Base-by-base conservation (phyloP, 2,329 filamentous ascomycete species). In the Oidium heveae region DNA sequence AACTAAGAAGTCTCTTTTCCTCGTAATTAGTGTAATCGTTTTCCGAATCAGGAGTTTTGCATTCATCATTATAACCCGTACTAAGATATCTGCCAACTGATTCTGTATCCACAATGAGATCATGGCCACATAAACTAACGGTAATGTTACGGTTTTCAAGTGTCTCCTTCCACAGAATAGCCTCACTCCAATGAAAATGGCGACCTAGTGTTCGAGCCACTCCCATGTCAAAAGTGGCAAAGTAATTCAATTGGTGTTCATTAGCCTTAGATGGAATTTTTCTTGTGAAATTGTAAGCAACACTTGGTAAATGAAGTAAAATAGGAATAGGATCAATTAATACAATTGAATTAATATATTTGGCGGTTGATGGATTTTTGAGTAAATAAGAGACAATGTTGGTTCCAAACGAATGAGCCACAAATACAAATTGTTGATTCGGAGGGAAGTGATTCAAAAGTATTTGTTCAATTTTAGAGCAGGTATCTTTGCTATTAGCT, bases 171-270 rank as follows among this genome's bases (percentile, higher is more conserved):
- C 76, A 80, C 7, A 80, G 63, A 0, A 77, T 68, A 60, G 76
- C 79, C 57, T 80, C 70, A 20, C 67, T 68, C 77, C 77, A 81
- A 66, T 78, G 77, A 63, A 80, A 80, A 39, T 74, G 70, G 13
- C 77, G 66, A 13, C 71, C 70, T 0, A 80, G 65, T 0, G 74
- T 77, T 60, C 79, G 74, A 9, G 74, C 69, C 9, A 79, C 71
- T 49, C 74, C 72, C 60, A 76, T 74, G 58, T 81, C 76, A 58
- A 72, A 74, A 12, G 69, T 72, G 0, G 72, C 76, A 56, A 80
- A 80, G 60, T 77, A 81, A 59, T 73, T 75, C 0, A 80, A 66
- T 55, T 77, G 71, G 59, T 73, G 70, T 61, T 81, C 76, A 58
- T 75, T 77, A n/a, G 76, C 72, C 55, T 53, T 63, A 59, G 57